Conservation (phyloP, 495 filamentous ascomycete species). For the Pyrenopolyporus hunteri region DNA sequence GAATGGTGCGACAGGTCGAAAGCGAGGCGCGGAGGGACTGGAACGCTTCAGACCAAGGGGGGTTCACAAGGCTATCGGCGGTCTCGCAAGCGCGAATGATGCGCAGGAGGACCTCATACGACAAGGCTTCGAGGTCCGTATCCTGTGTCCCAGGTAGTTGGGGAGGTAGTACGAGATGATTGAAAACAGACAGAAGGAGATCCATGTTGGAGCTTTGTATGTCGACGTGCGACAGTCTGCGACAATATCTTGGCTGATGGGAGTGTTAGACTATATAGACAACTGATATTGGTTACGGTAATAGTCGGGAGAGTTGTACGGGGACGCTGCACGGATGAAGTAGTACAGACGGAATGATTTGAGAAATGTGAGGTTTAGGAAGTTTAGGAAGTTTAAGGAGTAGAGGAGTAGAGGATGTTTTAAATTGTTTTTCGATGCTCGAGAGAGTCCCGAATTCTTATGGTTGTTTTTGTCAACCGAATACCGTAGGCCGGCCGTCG, state of each 20-base stretch:
- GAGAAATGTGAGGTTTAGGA: too few species aligned
- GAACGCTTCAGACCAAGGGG: constrained; percentile 39
- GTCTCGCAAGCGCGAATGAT: constrained; percentile 43
- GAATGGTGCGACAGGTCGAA: constrained; percentile 39
- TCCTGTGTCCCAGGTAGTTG: constrained; percentile 54
- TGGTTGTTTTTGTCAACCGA: not conserved
- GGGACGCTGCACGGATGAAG: too few species aligned
- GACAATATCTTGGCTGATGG: too few species aligned
- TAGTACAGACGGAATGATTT: too few species aligned
- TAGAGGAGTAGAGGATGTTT: too few species aligned
- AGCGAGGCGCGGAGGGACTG: constrained; percentile 45
- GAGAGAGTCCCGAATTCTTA: too few species aligned
- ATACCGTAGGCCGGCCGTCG: not conserved
- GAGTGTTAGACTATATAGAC: too few species aligned
- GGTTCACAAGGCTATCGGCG: constrained; percentile 27
- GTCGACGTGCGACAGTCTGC: not conserved
- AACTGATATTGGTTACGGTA: too few species aligned
- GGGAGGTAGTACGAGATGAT: constrained; percentile 57
- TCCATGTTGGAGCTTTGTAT: constrained; percentile 6
- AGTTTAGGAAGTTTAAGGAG: too few species aligned
- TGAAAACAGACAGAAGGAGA: constrained; percentile 37
- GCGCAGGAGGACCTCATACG: constrained; percentile 43
- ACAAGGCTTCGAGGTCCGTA: constrained; percentile 45
- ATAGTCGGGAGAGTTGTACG: too few species aligned
- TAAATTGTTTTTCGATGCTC: too few species aligned